Conservation (phyloP, 208 protist genomes). For the Naegleria gruberi region DNA sequence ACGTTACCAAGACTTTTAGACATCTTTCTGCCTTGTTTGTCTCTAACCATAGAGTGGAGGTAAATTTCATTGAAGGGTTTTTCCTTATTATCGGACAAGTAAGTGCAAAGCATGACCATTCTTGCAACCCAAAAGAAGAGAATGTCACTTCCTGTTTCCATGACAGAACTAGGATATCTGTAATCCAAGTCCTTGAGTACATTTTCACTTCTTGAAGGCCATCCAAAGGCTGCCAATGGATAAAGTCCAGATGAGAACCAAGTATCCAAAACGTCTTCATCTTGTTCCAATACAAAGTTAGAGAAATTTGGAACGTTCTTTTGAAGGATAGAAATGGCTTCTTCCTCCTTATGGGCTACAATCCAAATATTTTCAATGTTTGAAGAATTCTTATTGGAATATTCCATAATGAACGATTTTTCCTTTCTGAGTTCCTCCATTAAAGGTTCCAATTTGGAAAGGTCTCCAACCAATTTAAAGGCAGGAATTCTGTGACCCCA, state of each 20-base stretch:
- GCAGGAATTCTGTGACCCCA: conserved; percentile 99
- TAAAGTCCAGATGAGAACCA: conserved; percentile 99
- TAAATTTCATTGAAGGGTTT: conserved; percentile 83
- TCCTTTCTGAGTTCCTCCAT: neutral
- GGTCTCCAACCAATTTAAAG: conserved; percentile 73
- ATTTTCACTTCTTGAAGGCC: conserved; percentile 68
- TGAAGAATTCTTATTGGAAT: conserved; percentile 6
- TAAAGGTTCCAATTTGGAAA: too few species aligned
- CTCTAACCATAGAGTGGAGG: conserved; percentile 98
- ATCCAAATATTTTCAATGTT: conserved; percentile 64
- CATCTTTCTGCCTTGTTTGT: conserved; percentile 99
- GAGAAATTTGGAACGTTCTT: conserved; percentile 54
- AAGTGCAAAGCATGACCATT: conserved; percentile 97
- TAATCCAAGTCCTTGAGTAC: conserved; percentile 76
- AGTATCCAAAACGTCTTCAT: conserved; percentile 99
- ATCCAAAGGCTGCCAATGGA: conserved; percentile 94
- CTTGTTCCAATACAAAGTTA: conserved; percentile 64
- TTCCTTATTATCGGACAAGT: conserved; percentile 79
- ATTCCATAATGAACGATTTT: conserved; percentile 32
- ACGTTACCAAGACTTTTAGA: conserved; percentile 99
- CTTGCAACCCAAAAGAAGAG: conserved; percentile 99
- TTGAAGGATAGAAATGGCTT: conserved; percentile 73
- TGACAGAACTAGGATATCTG: conserved; percentile 92
- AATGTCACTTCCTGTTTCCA: conserved; percentile 99
- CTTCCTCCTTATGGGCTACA: conserved; percentile 75